These are phyloP conservation scores for Colletotrichum coccodes DNA, from an alignment of 2,329 filamentous ascomycete species.

Conservation along the genomic window DNA sequence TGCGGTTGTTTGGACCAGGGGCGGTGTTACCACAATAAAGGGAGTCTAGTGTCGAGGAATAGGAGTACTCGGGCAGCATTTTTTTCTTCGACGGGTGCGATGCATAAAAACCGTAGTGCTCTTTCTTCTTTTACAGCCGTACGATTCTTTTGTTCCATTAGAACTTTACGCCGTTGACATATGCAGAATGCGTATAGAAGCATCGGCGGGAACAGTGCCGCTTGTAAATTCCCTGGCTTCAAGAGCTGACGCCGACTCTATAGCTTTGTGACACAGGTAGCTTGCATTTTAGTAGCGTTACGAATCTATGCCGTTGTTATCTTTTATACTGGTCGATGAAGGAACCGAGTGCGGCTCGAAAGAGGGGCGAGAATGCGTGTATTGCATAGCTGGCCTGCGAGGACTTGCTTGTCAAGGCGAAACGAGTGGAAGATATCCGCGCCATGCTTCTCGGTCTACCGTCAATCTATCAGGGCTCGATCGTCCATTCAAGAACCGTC, in stretches of 20 bases:
- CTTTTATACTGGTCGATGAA: neutral
- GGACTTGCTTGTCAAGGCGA: neutral
- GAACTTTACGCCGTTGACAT: constrained; percentile 11
- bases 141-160: constrained; percentile 7
- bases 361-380: neutral
- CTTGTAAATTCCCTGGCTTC: constrained; percentile 10
- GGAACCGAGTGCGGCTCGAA: neutral
- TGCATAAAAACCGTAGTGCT: constrained; percentile 11
- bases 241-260: constrained; percentile 18
- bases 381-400: neutral
- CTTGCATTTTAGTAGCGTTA: constrained; percentile 14
- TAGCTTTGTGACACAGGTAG: neutral
- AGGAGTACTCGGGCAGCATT: constrained; percentile 25
- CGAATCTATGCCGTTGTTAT: neutral
- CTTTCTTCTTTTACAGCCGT: neutral
- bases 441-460: neutral
- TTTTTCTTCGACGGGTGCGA: neutral
- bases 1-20: constrained; percentile 1
- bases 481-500: neutral
- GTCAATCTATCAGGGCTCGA: too few species aligned
- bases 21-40: constrained; percentile 11
- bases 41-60: constrained; percentile 18
- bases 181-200: constrained; percentile 2
- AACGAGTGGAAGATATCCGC: neutral
- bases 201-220: constrained; percentile 13